Conservation (phyloP, 1,139 yeast species). For the Wickerhamomyces sp. region DNA sequence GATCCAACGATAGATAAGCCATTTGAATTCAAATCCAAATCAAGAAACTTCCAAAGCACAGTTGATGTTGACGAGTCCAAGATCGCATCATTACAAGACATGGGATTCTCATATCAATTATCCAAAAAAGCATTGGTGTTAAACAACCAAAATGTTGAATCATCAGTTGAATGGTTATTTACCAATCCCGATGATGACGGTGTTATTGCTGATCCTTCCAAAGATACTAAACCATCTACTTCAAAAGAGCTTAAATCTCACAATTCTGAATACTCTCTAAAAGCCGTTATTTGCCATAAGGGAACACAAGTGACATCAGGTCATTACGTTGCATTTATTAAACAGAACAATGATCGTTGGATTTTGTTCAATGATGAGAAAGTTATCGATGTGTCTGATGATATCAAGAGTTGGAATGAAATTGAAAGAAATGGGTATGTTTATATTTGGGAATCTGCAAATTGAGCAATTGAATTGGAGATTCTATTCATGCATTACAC, state of each 20-base stretch:
- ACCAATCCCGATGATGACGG: conserved; percentile 61
- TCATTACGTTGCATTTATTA: conserved; percentile 84
- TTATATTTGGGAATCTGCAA: conserved; percentile 37
- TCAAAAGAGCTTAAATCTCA: conserved; percentile 6
- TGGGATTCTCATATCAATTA: conserved; percentile 71
- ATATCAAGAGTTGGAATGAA: conserved; percentile 52
- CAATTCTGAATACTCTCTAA: conserved; percentile 41
- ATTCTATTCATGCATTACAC: too few species aligned
- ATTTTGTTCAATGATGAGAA: conserved; percentile 90
- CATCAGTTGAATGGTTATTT: conserved; percentile 85
- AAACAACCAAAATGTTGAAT: conserved; percentile 56
- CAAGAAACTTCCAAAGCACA: not conserved
- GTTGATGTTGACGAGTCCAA: conserved; percentile 32
- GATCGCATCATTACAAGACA: conserved; percentile 48
- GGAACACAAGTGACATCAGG: conserved; percentile 95
- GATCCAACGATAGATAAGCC: conserved; percentile 68
- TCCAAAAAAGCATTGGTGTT: conserved; percentile 66
- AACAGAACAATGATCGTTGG: conserved; percentile 59
- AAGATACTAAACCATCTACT: conserved; percentile 2
- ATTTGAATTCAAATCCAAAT: conserved; percentile 10
- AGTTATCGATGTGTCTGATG: conserved; percentile 64
- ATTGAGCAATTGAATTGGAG: too few species aligned
- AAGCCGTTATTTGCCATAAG: conserved; percentile 85
- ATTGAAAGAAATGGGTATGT: conserved; percentile 60
- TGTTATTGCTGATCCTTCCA: conserved; percentile 23